Evolutionary conservation across 768 basidiomycete genomes (phyloP).

Genomic region (Mycena belliarum): DNA sequence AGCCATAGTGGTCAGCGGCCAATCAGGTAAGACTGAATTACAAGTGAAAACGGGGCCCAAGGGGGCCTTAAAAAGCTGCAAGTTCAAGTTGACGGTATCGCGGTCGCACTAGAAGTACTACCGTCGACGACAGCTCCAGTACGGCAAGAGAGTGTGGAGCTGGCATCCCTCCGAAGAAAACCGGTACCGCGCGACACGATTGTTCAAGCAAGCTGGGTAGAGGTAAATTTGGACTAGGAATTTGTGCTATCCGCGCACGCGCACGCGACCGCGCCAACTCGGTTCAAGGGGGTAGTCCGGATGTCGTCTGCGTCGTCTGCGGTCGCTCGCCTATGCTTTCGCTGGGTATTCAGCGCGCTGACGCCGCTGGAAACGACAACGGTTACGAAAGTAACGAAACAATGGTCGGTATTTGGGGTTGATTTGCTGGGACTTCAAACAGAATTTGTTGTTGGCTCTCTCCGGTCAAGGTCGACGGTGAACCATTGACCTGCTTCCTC

Average conservation of each 20-base stretch:
- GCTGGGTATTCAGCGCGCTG: background rate
- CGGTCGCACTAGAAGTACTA: too few relatives aligned
- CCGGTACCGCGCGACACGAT: too few relatives aligned
- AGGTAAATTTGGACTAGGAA: background rate
- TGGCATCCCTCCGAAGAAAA: background rate
- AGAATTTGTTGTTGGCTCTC: conserved; percentile 1
- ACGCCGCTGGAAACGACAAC: background rate
- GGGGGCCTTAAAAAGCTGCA: too few relatives aligned
- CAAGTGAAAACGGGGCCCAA: too few relatives aligned
- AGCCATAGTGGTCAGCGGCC: too few relatives aligned
- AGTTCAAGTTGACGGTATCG: too few relatives aligned
- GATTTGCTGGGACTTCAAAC: background rate
- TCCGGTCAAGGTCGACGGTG: conserved; percentile 5
- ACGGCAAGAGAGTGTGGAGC: background rate
- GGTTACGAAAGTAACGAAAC: background rate
- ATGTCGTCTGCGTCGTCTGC: background rate
- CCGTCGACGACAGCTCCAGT: too few relatives aligned
- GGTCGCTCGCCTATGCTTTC: too few relatives aligned
- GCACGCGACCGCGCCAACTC: background rate
- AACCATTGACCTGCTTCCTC: conserved; percentile 11
- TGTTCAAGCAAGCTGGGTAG: background rate
- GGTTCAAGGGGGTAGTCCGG: too few relatives aligned
- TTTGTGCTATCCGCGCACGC: conserved; percentile 7
- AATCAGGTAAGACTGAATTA: too few relatives aligned
- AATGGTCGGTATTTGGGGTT: background rate